Evolutionary conservation across 352 stramenopile species (phyloP), one percentile per base, ranked within the genome.

Genomic region (Phytophthora agathidicida): DNA sequence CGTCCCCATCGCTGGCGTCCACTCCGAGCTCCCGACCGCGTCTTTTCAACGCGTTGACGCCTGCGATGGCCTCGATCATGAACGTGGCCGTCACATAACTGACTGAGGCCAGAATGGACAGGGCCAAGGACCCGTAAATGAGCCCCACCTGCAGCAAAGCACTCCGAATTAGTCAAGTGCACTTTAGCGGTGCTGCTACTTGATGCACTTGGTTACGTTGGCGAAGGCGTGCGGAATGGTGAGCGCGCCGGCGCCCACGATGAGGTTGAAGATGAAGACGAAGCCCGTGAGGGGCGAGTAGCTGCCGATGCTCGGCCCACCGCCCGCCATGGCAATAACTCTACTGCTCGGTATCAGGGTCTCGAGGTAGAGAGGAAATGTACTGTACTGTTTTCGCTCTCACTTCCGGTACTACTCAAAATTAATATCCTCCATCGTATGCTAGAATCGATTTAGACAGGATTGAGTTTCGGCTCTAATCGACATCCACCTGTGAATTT

Each of bases 201-300:
- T n/a, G n/a, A n/a, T n/a, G n/a, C n/a, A n/a, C n/a, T n/a, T n/a
- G n/a, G n/a, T 54, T 59, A 91, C 80, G 65, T 96, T 86, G 46
- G 77, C 84, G 63, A 96, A 96, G 16, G 86, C 80, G 53, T 89
- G 86, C 23, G 86, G 86, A 46, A 96, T 96, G 13, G 85, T 96
- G 47, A 96, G 83, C 50, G 85, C 87, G 28, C 87, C 87, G 24
- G 87, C 86, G 42, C 85, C 87, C 23, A 96, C 87, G 55, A 96
- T 94, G 59, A 94, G 85, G 70, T 96, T 96, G 70, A 96, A 94
- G 68, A 96, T 89, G 73, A 96, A 96, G n/a, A 96, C 75, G 58
- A 96, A 96, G 70, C 85, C 87, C 60, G 87, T 96, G 42, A 88
- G 66, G 57, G 85, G 84, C 63, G 86, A 93, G 71, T 95, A 95